phyloP scores from a whole-genome alignment of 2,329 filamentous ascomycete genomes.

The Hypoxylon sp. region DNA sequence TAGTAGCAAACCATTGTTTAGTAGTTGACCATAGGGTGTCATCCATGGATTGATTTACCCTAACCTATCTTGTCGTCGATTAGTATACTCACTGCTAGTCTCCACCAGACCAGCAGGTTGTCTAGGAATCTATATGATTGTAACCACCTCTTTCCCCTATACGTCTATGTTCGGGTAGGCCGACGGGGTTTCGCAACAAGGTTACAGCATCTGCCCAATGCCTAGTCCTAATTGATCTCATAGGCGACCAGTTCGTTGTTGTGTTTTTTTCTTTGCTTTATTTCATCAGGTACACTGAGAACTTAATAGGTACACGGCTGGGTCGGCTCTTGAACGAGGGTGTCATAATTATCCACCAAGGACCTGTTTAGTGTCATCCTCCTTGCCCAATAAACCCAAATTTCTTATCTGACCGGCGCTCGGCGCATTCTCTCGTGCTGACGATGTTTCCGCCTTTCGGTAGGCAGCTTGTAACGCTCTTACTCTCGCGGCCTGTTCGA shows the following conservation, averaged over 20 bases:
- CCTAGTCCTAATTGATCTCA: neutral
- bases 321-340: conserved; percentile 33
- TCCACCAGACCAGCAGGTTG: neutral
- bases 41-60: neutral
- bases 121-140: neutral
- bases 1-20: neutral
- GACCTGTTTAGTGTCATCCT: conserved; percentile 81
- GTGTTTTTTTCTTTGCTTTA: conserved; percentile 34
- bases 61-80: neutral
- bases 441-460: conserved; percentile 81
- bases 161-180: neutral
- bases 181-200: neutral
- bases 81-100: neutral
- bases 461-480: conserved; percentile 86
- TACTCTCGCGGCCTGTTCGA: conserved; percentile 79
- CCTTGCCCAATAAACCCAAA: conserved; percentile 85
- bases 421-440: conserved; percentile 83
- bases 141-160: neutral
- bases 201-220: neutral
- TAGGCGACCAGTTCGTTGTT: neutral
- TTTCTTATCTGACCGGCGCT: conserved; percentile 89
- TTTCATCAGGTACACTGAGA: conserved; percentile 38
- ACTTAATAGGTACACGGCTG: conserved; percentile 48
- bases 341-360: conserved; percentile 55
- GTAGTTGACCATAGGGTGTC: neutral